Evolutionary conservation across 2,329 filamentous ascomycete species (phyloP).

Genomic region (Colletotrichum tropicale): DNA sequence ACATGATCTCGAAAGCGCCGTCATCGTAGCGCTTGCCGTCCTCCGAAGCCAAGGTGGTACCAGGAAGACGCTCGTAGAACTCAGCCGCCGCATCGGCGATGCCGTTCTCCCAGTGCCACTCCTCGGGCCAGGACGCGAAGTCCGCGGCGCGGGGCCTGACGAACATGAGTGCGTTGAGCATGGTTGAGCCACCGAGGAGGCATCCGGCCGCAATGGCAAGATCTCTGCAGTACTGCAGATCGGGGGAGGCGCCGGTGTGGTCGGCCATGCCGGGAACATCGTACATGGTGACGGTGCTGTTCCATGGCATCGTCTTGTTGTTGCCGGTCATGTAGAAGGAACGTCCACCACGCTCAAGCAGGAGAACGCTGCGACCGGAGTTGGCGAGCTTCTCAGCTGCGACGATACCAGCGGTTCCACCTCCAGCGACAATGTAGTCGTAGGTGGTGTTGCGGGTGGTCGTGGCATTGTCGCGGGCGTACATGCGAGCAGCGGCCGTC

Average conservation of each 20-base stretch:
- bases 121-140: constrained; percentile 19
- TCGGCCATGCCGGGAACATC: constrained; percentile 24
- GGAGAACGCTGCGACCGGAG: constrained; percentile 21
- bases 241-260: not conserved
- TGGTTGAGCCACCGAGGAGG: constrained; percentile 34
- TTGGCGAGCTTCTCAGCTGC: constrained; percentile 16
- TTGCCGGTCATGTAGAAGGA: constrained; percentile 21
- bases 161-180: constrained; percentile 30
- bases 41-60: constrained; percentile 17
- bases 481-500: not conserved
- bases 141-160: constrained; percentile 21
- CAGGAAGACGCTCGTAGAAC: constrained; percentile 22
- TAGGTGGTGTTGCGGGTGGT: constrained; percentile 18
- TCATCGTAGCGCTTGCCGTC: constrained; percentile 23
- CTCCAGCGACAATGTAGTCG: constrained; percentile 22
- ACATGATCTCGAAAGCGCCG: constrained; percentile 16
- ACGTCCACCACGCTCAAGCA: constrained; percentile 11
- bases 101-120: constrained; percentile 24
- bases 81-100: constrained; percentile 19
- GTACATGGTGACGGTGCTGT: constrained; percentile 26
- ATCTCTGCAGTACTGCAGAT: constrained; percentile 28
- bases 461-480: not conserved
- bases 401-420: constrained; percentile 20
- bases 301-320: constrained; percentile 26
- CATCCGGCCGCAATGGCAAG: constrained; percentile 30